A percentile compares a stretch with the other conserved stretches of the same genome.
Evolutionary conservation across 768 basidiomycete species (phyloP).

Genomic region (Lactifluus piperatus): DNA sequence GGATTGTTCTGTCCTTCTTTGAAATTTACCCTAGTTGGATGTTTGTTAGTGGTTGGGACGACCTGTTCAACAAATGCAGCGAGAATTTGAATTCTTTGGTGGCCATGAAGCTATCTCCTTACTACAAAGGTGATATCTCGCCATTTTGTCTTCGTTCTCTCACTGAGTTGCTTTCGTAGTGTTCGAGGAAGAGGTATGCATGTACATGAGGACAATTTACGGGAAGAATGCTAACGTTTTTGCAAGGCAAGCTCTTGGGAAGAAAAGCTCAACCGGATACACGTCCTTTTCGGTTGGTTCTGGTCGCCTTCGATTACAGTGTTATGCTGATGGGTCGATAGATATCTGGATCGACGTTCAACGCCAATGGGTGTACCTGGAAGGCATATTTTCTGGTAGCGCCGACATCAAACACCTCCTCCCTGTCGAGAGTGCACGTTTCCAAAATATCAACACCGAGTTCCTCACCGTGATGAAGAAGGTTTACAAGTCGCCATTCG

Average conservation of each 20-base stretch:
- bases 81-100: constrained; percentile 94
- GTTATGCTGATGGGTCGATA: constrained; percentile 26
- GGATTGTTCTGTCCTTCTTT: neutral
- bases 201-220: neutral
- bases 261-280: constrained; percentile 92
- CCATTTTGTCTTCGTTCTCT: neutral
- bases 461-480: constrained; percentile 99
- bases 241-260: constrained; percentile 83
- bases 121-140: constrained; percentile 73
- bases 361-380: constrained; percentile 98
- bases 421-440: constrained; percentile 94
- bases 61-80: constrained; percentile 92
- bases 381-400: constrained; percentile 99
- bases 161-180: constrained; percentile 36
- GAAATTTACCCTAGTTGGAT: neutral
- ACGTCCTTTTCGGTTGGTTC: constrained; percentile 84
- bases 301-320: neutral
- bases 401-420: constrained; percentile 99
- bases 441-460: constrained; percentile 97
- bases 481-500: constrained; percentile 98
- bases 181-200: constrained; percentile 74
- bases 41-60: constrained; percentile 80
- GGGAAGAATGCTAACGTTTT: constrained; percentile 6
- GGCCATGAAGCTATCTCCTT: constrained; percentile 97
- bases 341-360: constrained; percentile 99